These are phyloP conservation scores for Jacaranda mimosifolia DNA, from an alignment of 257 asterid species.

Conservation along the genomic window DNA sequence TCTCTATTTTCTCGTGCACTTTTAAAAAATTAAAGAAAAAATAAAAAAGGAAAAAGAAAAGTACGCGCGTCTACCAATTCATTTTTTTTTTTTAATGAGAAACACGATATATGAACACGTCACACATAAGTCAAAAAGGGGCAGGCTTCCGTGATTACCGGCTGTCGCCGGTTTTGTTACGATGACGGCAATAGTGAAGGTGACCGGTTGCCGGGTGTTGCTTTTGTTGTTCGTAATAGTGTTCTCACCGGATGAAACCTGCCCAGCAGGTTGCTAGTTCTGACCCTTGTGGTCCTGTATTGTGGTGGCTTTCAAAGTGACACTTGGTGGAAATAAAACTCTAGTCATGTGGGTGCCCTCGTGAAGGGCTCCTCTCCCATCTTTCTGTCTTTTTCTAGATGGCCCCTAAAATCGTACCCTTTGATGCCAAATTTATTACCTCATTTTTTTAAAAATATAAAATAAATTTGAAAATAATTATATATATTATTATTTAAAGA, in stretches of 20 bases:
- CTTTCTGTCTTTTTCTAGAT: background rate
- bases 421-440: background rate
- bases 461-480: too few species aligned
- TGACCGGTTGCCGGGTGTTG: constrained; percentile 33
- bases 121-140: constrained; percentile 50
- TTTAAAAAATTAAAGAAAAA: constrained; percentile 8
- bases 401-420: background rate
- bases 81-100: constrained; percentile 4
- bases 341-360: background rate
- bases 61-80: background rate
- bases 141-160: constrained; percentile 65
- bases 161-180: constrained; percentile 60
- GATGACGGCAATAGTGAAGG: constrained; percentile 45
- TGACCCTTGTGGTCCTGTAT: background rate
- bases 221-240: background rate
- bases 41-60: background rate
- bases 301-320: constrained; percentile 12
- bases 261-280: background rate
- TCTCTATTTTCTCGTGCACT: constrained; percentile 44
- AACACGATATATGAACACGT: constrained; percentile 46
- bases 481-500: too few species aligned
- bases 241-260: constrained; percentile 17
- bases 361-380: background rate
- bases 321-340: constrained; percentile 9
- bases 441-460: too few species aligned